Base-by-base conservation (phyloP, 768 basidiomycete genomes). In the Leucocoprinus sp. region DNA sequence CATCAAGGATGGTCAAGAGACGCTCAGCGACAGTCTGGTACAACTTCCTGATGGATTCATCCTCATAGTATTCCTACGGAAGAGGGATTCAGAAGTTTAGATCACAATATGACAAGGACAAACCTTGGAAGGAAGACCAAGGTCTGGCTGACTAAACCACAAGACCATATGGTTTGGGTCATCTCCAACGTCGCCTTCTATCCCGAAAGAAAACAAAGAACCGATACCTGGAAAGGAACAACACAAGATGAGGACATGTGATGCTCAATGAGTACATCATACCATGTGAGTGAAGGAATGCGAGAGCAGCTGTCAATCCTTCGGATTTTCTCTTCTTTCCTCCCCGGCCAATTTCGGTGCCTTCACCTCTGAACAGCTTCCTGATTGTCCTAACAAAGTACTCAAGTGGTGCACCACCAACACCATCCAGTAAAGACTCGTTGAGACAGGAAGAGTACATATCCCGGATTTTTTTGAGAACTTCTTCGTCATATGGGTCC, bases 41-140 rank as follows among this genome's bases (percentile, higher is more conserved):
- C 12, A 84, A 59, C n/a, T 74, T 69, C n/a, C 78, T 62, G 28
- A 89, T 74, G 0, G 67, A 61, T 44, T 79, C 68, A 37, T 97
- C 93, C 43, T 82, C 75, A 61, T 90, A 98, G 60, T 98, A 96
- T 65, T 93, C 91, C 84, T 91, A 52, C 31, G 4, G n/a, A 12
- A 31, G 31, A 31, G 31, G 6, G 3, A 31, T 8, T 7, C 14
- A 7, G 14, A 31, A 4, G 11, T 4, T 31, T n/a, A 7, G n/a
- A n/a, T n/a, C 4, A 4, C 4, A 31, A 12, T 31, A 11, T 4
- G 14, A 5, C 46, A 44, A 6, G 24, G 45, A 44, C 55, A 28
- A 42, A 86, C 89, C 75, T 93, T 93, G 12, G 93, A 80, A 1
- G 91, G 93, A 9, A 96, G 78, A 33, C 90, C 88, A 11, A 95